These are phyloP conservation scores for Fusarium nurragi DNA, from an alignment of 2,329 filamentous ascomycete genomes.

Conservation along the genomic window DNA sequence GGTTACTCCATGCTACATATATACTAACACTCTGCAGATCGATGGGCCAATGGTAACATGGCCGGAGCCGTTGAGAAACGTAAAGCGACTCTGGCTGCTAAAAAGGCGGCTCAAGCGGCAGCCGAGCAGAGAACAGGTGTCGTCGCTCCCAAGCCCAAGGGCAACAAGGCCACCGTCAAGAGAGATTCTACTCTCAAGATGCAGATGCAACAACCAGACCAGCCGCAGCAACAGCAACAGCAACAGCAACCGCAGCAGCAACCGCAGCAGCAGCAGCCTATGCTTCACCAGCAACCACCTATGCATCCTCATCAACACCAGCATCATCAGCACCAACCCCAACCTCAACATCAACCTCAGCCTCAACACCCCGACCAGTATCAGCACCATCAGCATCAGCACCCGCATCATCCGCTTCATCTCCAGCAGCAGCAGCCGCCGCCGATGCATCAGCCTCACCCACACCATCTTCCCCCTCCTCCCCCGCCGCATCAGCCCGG, in stretches of 20 bases:
- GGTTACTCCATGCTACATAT: background rate
- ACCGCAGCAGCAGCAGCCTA: constrained; percentile 17
- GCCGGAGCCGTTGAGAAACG: constrained; percentile 67
- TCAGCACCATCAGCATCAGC: constrained; percentile 28
- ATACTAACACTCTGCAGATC: constrained; percentile 53
- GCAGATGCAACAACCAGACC: constrained; percentile 36
- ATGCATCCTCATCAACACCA: constrained; percentile 30
- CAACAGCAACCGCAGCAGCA: constrained; percentile 10
- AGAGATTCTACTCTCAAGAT: constrained; percentile 46
- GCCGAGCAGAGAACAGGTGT: constrained; percentile 50
- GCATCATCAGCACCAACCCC: constrained; percentile 22
- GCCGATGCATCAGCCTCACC: constrained; percentile 32
- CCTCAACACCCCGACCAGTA: constrained; percentile 30
- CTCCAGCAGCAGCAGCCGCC: constrained; percentile 19
- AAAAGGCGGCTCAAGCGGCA: constrained; percentile 62
- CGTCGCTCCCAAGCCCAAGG: constrained; percentile 53
- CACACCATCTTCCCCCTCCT: constrained; percentile 33
- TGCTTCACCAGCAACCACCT: constrained; percentile 31
- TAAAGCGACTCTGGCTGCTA: constrained; percentile 67
- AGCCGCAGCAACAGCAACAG: constrained; percentile 25
- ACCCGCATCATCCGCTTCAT: constrained; percentile 28
- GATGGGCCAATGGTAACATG: constrained; percentile 71
- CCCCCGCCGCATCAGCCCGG: constrained; percentile 37
- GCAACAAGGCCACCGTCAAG: constrained; percentile 48
- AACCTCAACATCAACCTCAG: constrained; percentile 11